Conservation (phyloP, 495 filamentous ascomycete genomes). For the Chaetomium tenue region DNA sequence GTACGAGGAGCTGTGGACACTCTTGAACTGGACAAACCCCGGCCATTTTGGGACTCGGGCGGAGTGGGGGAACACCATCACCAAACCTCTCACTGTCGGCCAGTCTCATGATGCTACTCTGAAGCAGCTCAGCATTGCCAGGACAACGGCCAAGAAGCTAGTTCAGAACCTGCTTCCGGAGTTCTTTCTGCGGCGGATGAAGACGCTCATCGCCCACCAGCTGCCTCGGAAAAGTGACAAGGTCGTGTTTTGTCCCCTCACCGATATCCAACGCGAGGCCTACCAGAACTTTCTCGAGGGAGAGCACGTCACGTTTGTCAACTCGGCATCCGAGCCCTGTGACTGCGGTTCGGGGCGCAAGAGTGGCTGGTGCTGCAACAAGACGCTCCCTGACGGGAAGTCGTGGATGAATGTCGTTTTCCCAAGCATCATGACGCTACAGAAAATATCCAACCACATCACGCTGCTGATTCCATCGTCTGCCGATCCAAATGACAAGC, state of each 20-base stretch:
- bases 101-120: conserved; percentile 90
- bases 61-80: conserved; percentile 76
- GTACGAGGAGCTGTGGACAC: conserved; percentile 95
- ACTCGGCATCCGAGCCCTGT: conserved; percentile 63
- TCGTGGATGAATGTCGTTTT: conserved; percentile 82
- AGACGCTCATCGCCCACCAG: conserved; percentile 86
- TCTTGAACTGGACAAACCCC: conserved; percentile 96
- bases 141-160: conserved; percentile 80
- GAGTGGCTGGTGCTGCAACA: conserved; percentile 79
- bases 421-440: conserved; percentile 74
- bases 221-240: conserved; percentile 94
- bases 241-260: conserved; percentile 93
- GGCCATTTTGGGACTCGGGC: conserved; percentile 75
- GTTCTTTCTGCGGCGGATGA: conserved; percentile 93
- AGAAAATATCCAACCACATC: conserved; percentile 89
- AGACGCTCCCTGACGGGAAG: conserved; percentile 53
- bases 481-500: conserved; percentile 68
- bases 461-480: conserved; percentile 80
- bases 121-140: conserved; percentile 73
- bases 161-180: conserved; percentile 84
- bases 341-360: conserved; percentile 68
- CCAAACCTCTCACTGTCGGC: conserved; percentile 75
- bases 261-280: conserved; percentile 74
- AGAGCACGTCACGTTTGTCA: conserved; percentile 68
- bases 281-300: conserved; percentile 80